Conservation (phyloP, 352 stramenopile species). For the Plasmopara viticola region DNA sequence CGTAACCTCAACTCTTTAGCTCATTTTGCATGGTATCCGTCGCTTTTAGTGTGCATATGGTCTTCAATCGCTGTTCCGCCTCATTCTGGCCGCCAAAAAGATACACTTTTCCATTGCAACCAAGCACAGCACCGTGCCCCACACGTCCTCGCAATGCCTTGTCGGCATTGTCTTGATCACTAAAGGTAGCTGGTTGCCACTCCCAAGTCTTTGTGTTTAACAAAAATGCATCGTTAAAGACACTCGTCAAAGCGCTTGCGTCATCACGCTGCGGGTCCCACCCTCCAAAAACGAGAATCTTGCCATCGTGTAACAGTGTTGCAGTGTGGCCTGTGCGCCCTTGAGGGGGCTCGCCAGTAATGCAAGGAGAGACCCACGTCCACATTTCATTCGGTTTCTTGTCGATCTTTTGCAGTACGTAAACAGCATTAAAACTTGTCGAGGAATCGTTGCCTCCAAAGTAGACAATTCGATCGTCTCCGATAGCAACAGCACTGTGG, state of each 20-base stretch:
- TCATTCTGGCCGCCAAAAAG: slow-evolving; percentile 86
- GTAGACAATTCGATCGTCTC: slow-evolving; percentile 74
- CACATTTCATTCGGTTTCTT: slow-evolving; percentile 32
- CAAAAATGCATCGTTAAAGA: slow-evolving; percentile 89
- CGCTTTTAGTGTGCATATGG: slow-evolving; percentile 67
- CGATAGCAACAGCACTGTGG: slow-evolving; percentile 73
- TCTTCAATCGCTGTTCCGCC: slow-evolving; percentile 70
- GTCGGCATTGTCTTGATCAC: slow-evolving; percentile 14
- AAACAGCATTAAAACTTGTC: slow-evolving; percentile 88
- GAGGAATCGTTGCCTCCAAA: slow-evolving; percentile 92
- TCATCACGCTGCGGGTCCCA: slow-evolving; percentile 87
- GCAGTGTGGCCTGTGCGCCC: slow-evolving; percentile 87
- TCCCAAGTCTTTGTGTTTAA: slow-evolving; percentile 89
- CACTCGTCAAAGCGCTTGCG: slow-evolving; percentile 31
- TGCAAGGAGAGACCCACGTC: slow-evolving; percentile 85
- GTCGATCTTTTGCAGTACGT: slow-evolving; percentile 79
- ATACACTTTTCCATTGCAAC: slow-evolving; percentile 61
- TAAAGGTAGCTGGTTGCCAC: slow-evolving; percentile 66
- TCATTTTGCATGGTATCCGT: neutral
- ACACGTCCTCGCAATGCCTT: slow-evolving; percentile 49
- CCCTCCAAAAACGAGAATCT: slow-evolving; percentile 89
- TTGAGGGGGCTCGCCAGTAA: slow-evolving; percentile 62
- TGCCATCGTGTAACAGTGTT: slow-evolving; percentile 78
- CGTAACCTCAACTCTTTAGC: no score
- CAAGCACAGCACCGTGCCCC: slow-evolving; percentile 77